Evolutionary conservation across 306 rosid genomes (phyloP).

Genomic region (Quercus suber): DNA sequence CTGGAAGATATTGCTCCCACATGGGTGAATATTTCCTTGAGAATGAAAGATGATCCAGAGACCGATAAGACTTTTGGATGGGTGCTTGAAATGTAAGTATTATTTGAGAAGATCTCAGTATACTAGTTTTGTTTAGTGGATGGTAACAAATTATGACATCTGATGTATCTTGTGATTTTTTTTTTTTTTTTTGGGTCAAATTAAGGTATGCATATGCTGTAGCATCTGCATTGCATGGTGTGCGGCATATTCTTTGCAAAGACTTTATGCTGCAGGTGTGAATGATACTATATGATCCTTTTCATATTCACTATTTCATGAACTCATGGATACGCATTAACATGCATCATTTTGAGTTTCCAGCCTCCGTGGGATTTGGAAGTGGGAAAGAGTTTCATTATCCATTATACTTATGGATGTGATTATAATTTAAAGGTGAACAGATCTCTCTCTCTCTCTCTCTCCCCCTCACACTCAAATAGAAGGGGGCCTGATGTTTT

Average conservation of each 20-base stretch:
- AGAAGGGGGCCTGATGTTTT: neutral
- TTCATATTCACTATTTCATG: neutral
- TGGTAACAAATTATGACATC: constrained; percentile 17
- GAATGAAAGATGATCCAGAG: constrained; percentile 80
- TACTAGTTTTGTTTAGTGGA: constrained; percentile 3
- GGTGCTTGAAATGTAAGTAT: constrained; percentile 96
- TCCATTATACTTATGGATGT: constrained; percentile 89
- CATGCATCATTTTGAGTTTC: constrained; percentile 19
- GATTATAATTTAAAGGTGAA: constrained; percentile 73
- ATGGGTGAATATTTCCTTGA: constrained; percentile 87
- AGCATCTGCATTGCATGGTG: constrained; percentile 90
- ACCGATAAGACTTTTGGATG: constrained; percentile 93
- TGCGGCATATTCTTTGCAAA: constrained; percentile 64
- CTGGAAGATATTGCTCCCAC: constrained; percentile 97
- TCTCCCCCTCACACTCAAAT: neutral
- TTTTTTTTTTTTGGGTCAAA: constrained; percentile 12
- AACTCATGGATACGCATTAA: constrained; percentile 15
- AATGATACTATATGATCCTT: constrained; percentile 14
- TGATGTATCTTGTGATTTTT: constrained; percentile 24
- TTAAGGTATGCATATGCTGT: constrained; percentile 92
- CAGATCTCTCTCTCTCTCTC: constrained; percentile 14
- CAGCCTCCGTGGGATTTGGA: constrained; percentile 94
- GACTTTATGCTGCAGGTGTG: constrained; percentile 92
- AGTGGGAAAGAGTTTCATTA: constrained; percentile 53
- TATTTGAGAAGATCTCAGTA: neutral